Evolutionary conservation across 805 yeast genomes (phyloP), one percentile per base, ranked within the genome.

Genomic region (Candida odintsovae): DNA sequence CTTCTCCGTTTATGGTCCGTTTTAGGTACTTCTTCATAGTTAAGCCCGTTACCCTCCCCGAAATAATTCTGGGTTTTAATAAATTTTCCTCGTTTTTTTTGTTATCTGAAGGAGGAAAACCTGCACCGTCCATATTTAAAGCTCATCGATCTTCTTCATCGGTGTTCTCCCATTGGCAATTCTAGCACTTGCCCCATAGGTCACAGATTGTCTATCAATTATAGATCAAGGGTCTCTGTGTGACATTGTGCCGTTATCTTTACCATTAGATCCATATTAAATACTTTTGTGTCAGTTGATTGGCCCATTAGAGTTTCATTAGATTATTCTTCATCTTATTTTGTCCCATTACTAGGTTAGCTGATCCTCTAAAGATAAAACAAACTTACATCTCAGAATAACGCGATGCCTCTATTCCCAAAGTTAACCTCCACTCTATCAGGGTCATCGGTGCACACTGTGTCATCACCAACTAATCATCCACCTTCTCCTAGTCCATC

Each of bases 361-460:
- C 31, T 28, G 31, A 13, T 13, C 31, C 15, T 5, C 31, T 13
- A 13, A 4, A 13, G 31, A 13, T n/a, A 12, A 3, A n/a, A n/a
- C n/a, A n/a, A n/a, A n/a, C n/a, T n/a, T n/a, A n/a, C n/a, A n/a
- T n/a, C n/a, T n/a, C n/a, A n/a, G n/a, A n/a, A n/a, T n/a, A n/a
- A n/a, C n/a, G 33, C 45, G 8, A 56, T 57, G 61, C 51, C 56
- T 6, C 33, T 58, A 36, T 50, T 58, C 16, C 58, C 61, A 18
- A 59, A 58, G 44, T 54, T 59, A 10, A 49, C 51, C 12, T 42
- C 59, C 1, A 44, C 63, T 4, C 50, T 51, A 16, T 58, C 63
- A 12, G 49, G 33, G 33, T 47, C 36, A 40, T 41, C 40, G 19
- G 42, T 21, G 37, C 47, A 23, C 50, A 42, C 39, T 20, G 25